These are phyloP conservation scores for Saprolegnia parasitica DNA, from an alignment of 352 stramenopile species.

Conservation along the genomic window DNA sequence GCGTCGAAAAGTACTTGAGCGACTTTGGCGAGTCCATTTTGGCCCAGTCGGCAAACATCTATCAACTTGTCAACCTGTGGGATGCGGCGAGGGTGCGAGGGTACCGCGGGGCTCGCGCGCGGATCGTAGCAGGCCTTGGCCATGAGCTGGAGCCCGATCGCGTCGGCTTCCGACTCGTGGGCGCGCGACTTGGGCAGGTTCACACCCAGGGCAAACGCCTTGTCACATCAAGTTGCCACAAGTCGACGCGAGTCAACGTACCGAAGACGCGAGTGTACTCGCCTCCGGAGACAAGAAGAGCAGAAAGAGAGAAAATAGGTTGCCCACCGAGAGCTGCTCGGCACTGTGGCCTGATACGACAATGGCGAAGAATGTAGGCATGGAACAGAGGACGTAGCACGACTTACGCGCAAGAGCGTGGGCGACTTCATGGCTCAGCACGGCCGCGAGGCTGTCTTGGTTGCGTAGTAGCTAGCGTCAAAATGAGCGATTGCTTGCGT, in stretches of 20 bases:
- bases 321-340: conserved; percentile 63
- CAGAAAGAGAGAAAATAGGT: conserved; percentile 35
- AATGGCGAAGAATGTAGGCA: not conserved
- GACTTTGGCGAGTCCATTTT: conserved; percentile 31
- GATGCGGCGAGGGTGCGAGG: conserved; percentile 37
- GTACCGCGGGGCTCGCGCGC: conserved; percentile 52
- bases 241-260: not conserved
- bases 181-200: conserved; percentile 56
- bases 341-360: conserved; percentile 49
- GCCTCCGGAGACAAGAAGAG: conserved; percentile 14
- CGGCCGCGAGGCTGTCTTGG: conserved; percentile 58
- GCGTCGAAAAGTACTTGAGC: conserved; percentile 71
- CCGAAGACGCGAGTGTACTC: not conserved
- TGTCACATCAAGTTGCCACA: conserved; percentile 16
- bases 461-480: conserved; percentile 35
- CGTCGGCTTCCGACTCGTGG: conserved; percentile 51
- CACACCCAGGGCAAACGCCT: conserved; percentile 50
- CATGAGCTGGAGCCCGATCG: conserved; percentile 54
- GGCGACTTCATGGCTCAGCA: conserved; percentile 69
- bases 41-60: conserved; percentile 26
- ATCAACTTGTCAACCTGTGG: conserved; percentile 14
- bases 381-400: too few relatives aligned
- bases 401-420: conserved; percentile 64
- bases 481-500: not conserved
- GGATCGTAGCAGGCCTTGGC: conserved; percentile 53